These are phyloP conservation scores for Lactarius indigo DNA, from an alignment of 768 basidiomycete species.

Conservation along the genomic window DNA sequence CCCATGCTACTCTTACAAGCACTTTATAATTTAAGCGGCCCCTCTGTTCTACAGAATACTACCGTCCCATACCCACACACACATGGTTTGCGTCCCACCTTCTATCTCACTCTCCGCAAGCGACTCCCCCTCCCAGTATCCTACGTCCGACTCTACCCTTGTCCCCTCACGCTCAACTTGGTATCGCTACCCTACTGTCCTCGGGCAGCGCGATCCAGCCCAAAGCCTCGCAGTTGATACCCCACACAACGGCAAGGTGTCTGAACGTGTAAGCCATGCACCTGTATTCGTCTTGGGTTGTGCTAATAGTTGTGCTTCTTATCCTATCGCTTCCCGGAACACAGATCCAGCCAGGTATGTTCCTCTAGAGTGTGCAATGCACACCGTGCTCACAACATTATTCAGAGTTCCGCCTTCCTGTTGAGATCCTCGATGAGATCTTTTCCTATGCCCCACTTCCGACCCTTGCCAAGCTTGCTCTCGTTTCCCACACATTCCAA, in stretches of 20 bases:
- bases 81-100: slow-evolving; percentile 1
- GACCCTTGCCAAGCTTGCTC: slow-evolving; percentile 17
- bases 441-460: slow-evolving; percentile 14
- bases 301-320: not conserved
- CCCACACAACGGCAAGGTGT: not conserved
- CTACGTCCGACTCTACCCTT: not conserved
- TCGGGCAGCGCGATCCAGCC: not conserved
- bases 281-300: not conserved
- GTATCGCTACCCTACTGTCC: not conserved
- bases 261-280: slow-evolving; percentile 11
- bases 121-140: not conserved
- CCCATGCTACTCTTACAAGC: not conserved
- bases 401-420: slow-evolving; percentile 15
- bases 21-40: not conserved
- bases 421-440: slow-evolving; percentile 23
- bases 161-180: not conserved
- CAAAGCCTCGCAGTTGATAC: not conserved
- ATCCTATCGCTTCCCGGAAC: not conserved
- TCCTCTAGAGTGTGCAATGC: not conserved
- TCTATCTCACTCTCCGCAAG: not conserved
- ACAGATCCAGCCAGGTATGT: slow-evolving; percentile 13
- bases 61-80: not conserved
- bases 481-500: slow-evolving; percentile 15
- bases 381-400: not conserved
- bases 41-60: not conserved